Base-by-base conservation (phyloP, 106 monocot species). In the Phalaenopsis aphrodite region DNA sequence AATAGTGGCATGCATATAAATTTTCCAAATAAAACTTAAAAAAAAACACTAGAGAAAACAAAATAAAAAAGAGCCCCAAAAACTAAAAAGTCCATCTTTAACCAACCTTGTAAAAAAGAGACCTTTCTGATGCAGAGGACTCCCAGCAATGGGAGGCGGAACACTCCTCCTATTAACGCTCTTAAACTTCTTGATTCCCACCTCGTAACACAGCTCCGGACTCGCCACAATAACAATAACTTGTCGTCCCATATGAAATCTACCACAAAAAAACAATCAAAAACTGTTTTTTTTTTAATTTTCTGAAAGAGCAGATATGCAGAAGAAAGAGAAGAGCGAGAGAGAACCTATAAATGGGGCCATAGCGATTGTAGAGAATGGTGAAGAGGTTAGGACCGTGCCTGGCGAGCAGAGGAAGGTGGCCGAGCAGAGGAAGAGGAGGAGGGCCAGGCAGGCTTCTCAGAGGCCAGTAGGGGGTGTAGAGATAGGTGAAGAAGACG, bases 221-320 rank as follows among this genome's bases (percentile, higher is more conserved):
- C 88, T 88, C 16, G 88, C 90, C 45, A 93, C 80, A 6, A 93
- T 84, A 57, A 93, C 67, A 10, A 93, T 46, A 16, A 90, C 90
- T 43, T 90, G 93, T 79, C 93, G 87, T 23, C 93, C 93, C 88
- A 93, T 78, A 68, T 93, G 93, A 77, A 90, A 93, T 80, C 93
- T 87, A 69, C 1, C 2, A 49, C 15, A 16, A 39, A 5, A 11
- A 76, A 19, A 30, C 30, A 30, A 42, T 2, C 66, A 36, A 61
- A 0, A 61, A 21, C 3, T 61, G 61, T 21, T 52, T 2, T 52
- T 2, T 14, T 2, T 1, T 52, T 12, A 1, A 12, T 52, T 52
- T 52, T 9, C 0, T 12, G 9, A 12, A 52, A 12, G 11, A 52
- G 14, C 52, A 52, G 2, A 52, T 52, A 52, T 52, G 52, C 52